Conservation (phyloP, 2,329 filamentous ascomycete genomes). For the Alternaria hordeiaustralica region DNA sequence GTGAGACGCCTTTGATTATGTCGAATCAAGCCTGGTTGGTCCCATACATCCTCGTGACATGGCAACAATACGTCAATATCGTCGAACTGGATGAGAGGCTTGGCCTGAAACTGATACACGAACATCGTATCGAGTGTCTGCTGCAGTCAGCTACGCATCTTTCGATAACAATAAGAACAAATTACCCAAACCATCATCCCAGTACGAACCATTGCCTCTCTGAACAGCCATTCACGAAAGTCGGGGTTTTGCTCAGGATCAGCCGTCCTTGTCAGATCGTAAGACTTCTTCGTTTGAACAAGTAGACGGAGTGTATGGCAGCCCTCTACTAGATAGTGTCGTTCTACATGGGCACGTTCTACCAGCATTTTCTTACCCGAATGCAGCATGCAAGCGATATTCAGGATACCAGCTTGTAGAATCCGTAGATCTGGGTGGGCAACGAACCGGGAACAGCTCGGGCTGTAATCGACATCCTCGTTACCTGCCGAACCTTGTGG, state of each 20-base stretch:
- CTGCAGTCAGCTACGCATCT: not conserved
- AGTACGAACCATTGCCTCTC: slow-evolving; percentile 9
- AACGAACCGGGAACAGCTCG: not conserved
- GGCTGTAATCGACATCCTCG: not conserved
- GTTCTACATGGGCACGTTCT: slow-evolving; percentile 3
- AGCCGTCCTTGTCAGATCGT: not conserved
- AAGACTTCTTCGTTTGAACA: not conserved
- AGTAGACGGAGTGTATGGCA: slow-evolving; percentile 10
- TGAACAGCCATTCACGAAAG: not conserved
- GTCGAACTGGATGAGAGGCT: slow-evolving; percentile 14
- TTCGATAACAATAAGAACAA: not conserved
- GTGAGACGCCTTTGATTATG: not conserved
- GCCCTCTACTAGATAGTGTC: slow-evolving; percentile 7
- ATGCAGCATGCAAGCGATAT: slow-evolving; percentile 14
- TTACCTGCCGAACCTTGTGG: not conserved
- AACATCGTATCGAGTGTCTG: slow-evolving; percentile 13
- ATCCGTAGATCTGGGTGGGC: not conserved
- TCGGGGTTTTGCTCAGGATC: not conserved
- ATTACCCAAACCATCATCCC: slow-evolving; percentile 15
- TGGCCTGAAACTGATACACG: slow-evolving; percentile 13
- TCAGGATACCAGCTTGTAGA: slow-evolving; percentile 17
- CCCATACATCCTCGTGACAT: slow-evolving; percentile 18
- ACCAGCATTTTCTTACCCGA: slow-evolving; percentile 10
- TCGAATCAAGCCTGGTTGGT: not conserved
- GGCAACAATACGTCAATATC: slow-evolving; percentile 11